These are phyloP conservation scores for Trypanosoma lewisi DNA, from an alignment of 208 protist genomes.

Conservation along the genomic window DNA sequence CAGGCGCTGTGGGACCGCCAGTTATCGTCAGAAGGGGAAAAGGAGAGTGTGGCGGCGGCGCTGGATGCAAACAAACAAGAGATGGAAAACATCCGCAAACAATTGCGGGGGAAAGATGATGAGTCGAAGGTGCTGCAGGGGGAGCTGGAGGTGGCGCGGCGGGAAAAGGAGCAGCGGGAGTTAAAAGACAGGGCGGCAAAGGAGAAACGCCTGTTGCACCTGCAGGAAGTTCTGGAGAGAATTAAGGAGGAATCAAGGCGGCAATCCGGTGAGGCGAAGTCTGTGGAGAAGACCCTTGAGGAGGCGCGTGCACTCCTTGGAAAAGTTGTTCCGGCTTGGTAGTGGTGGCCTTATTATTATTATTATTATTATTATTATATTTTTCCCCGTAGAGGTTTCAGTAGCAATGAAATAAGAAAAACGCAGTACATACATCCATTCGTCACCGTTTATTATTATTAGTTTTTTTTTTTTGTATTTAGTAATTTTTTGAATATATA, in stretches of 20 bases:
- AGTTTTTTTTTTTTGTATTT: too few species aligned
- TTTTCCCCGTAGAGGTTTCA: slow-evolving; percentile 6
- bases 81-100: not conserved
- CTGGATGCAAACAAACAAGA: not conserved
- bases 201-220: not conserved
- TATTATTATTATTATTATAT: not conserved
- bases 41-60: not conserved
- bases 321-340: not conserved
- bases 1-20: slow-evolving; percentile 3
- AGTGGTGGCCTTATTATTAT: slow-evolving; percentile 1
- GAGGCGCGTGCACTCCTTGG: slow-evolving; percentile 13
- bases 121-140: slow-evolving; percentile 26
- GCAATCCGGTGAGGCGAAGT: slow-evolving; percentile 7
- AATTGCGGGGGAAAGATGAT: slow-evolving; percentile 1
- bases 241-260: slow-evolving; percentile 13
- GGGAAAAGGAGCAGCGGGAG: slow-evolving; percentile 23
- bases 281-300: slow-evolving; percentile 2
- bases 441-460: too few species aligned
- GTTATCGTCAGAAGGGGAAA: not conserved
- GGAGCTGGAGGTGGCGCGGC: slow-evolving; percentile 15
- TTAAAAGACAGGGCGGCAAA: slow-evolving; percentile 5
- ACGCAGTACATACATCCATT: too few species aligned
- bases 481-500: too few species aligned
- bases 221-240: slow-evolving; percentile 1
- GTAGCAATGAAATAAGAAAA: too few species aligned